Evolutionary conservation across 768 basidiomycete species (phyloP).

Genomic region (Coprinopsis strossmayeri): DNA sequence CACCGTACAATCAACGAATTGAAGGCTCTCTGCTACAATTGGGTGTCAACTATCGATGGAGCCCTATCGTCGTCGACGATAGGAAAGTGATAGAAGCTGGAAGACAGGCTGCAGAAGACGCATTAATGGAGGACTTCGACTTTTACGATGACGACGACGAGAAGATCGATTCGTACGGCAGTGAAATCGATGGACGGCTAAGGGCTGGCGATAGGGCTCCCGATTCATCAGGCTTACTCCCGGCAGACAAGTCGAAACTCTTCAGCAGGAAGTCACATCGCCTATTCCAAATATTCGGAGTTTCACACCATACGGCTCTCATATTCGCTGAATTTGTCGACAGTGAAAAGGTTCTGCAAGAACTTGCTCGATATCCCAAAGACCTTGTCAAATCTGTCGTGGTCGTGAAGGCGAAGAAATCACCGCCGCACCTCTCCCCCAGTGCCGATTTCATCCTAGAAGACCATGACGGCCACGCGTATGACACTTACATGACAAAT

Average conservation of each 20-base stretch:
- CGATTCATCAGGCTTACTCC: constrained; percentile 27
- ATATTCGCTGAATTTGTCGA: constrained; percentile 21
- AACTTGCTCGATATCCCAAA: constrained; percentile 10
- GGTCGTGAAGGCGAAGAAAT: constrained; percentile 8
- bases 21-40: constrained; percentile 30
- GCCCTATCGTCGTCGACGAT: constrained; percentile 40
- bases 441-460: constrained; percentile 14
- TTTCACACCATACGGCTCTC: constrained; percentile 27
- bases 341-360: constrained; percentile 7
- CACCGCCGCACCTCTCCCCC: background rate
- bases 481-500: constrained; percentile 32
- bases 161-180: constrained; percentile 19
- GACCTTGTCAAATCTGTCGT: constrained; percentile 15
- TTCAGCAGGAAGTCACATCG: constrained; percentile 4
- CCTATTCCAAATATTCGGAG: constrained; percentile 23
- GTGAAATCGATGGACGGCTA: constrained; percentile 14
- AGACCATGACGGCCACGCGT: constrained; percentile 22
- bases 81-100: constrained; percentile 15
- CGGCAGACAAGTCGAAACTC: constrained; percentile 5
- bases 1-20: constrained; percentile 17
- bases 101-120: constrained; percentile 11
- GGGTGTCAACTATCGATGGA: constrained; percentile 49
- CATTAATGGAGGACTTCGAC: constrained; percentile 12
- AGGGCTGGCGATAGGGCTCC: constrained; percentile 43
- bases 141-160: constrained; percentile 13